Conservation (phyloP, 768 basidiomycete genomes). For the Kwoniella sp. region DNA sequence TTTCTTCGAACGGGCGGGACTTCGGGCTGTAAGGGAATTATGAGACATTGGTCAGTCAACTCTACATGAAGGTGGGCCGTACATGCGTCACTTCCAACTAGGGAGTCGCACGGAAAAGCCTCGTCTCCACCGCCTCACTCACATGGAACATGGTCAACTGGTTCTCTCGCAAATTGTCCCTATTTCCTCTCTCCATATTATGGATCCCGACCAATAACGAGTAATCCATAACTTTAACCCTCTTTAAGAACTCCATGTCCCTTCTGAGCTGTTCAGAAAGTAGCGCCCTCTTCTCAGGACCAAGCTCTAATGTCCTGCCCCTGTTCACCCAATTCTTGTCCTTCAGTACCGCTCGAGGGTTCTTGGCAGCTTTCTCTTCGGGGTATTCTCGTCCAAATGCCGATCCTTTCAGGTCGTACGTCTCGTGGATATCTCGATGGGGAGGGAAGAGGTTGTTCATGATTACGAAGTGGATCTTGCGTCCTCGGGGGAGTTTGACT, state of each 20-base stretch:
- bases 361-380: conserved; percentile 74
- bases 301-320: conserved; percentile 75
- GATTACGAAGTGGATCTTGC: conserved; percentile 98
- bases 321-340: conserved; percentile 95
- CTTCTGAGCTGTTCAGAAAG: conserved; percentile 86
- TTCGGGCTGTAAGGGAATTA: conserved; percentile 63
- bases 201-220: conserved; percentile 92
- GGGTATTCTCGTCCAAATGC: conserved; percentile 85
- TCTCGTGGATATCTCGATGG: conserved; percentile 95
- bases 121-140: conserved; percentile 57
- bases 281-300: conserved; percentile 90
- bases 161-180: conserved; percentile 85
- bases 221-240: conserved; percentile 92
- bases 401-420: conserved; percentile 93
- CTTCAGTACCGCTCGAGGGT: conserved; percentile 87
- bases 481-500: conserved; percentile 89
- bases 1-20: conserved; percentile 65
- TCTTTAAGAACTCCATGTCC: conserved; percentile 81
- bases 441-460: conserved; percentile 99
- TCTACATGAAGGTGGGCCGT: no score
- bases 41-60: neutral
- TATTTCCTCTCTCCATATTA: conserved; percentile 83
- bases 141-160: conserved; percentile 91
- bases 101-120: no score
- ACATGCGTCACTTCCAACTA: neutral